phyloP scores from a whole-genome alignment of 2,329 filamentous ascomycete genomes.

The Cladosporium sp. region DNA sequence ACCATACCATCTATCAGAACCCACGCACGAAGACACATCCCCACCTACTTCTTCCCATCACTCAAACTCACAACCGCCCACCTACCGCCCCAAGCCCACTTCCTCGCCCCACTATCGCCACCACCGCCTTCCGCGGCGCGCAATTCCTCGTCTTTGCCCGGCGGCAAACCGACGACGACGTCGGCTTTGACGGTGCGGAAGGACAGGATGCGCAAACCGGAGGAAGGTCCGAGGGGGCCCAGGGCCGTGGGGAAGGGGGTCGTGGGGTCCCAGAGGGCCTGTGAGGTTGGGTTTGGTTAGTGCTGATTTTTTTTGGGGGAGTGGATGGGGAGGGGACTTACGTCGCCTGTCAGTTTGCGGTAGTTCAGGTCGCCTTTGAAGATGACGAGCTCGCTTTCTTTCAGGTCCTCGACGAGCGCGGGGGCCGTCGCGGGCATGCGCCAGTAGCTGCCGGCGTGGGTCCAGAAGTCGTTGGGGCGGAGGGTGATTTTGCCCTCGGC shows the following conservation, averaged over 20 bases:
- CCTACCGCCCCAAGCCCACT: constrained; percentile 95
- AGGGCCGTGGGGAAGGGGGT: constrained; percentile 82
- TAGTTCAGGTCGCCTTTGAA: constrained; percentile 99
- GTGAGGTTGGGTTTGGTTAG: not conserved
- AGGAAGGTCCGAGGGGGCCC: constrained; percentile 75
- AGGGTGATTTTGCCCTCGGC: constrained; percentile 78
- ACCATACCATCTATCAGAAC: no score
- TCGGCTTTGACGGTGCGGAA: constrained; percentile 95
- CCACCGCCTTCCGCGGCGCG: constrained; percentile 63
- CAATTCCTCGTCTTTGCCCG: constrained; percentile 78
- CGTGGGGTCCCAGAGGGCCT: constrained; percentile 72
- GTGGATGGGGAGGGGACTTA: constrained; percentile 35
- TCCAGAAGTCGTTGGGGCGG: constrained; percentile 88
- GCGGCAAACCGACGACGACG: constrained; percentile 80
- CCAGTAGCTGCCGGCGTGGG: constrained; percentile 82
- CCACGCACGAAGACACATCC: no score
- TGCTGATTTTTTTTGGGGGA: not conserved
- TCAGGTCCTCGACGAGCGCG: constrained; percentile 69
- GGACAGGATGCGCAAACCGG: constrained; percentile 77
- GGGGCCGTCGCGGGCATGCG: constrained; percentile 66
- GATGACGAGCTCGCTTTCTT: constrained; percentile 78
- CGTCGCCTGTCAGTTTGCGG: constrained; percentile 84
- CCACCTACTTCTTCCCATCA: constrained; percentile 52
- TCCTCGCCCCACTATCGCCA: constrained; percentile 63
- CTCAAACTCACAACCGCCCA: constrained; percentile 92